Evolutionary conservation across 2,329 filamentous ascomycete genomes (phyloP).

Genomic region (Epichloe amarillans): DNA sequence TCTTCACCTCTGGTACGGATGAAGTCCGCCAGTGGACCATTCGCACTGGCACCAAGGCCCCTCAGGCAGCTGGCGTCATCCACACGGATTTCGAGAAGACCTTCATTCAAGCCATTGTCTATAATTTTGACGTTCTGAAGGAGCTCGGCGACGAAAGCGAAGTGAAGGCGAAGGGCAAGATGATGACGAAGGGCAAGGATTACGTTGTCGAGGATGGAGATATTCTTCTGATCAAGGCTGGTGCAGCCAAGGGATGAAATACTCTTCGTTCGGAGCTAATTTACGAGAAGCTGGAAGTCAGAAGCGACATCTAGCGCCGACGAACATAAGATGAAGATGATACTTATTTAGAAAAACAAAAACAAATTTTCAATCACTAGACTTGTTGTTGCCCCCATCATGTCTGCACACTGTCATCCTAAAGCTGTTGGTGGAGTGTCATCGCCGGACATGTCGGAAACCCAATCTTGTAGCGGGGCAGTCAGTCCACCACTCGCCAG

Average conservation of each 20-base stretch:
- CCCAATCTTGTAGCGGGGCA: too few relatives aligned
- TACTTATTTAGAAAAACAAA: background rate
- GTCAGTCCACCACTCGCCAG: too few relatives aligned
- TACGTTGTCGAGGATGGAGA: conserved; percentile 81
- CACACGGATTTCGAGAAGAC: conserved; percentile 99
- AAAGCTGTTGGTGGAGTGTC: too few relatives aligned
- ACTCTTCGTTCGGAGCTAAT: background rate
- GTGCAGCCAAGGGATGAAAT: conserved; percentile 56
- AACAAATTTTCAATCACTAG: background rate
- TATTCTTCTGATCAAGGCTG: conserved; percentile 78
- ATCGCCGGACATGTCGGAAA: too few relatives aligned
- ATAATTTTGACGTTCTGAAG: conserved; percentile 71
- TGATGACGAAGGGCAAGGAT: conserved; percentile 98
- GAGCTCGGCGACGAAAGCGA: conserved; percentile 80
- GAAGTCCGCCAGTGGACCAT: conserved; percentile 99
- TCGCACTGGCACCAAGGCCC: conserved; percentile 90
- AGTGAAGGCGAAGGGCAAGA: conserved; percentile 87
- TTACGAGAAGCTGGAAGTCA: background rate
- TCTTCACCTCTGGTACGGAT: conserved; percentile 93
- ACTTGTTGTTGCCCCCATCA: too few relatives aligned
- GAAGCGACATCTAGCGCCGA: background rate
- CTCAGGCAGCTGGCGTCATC: conserved; percentile 92
- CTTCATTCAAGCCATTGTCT: conserved; percentile 92
- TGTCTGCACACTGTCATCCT: too few relatives aligned
- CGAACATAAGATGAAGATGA: background rate